phyloP scores from a whole-genome alignment of 257 asterid genomes.

The Ilex aquifolium region DNA sequence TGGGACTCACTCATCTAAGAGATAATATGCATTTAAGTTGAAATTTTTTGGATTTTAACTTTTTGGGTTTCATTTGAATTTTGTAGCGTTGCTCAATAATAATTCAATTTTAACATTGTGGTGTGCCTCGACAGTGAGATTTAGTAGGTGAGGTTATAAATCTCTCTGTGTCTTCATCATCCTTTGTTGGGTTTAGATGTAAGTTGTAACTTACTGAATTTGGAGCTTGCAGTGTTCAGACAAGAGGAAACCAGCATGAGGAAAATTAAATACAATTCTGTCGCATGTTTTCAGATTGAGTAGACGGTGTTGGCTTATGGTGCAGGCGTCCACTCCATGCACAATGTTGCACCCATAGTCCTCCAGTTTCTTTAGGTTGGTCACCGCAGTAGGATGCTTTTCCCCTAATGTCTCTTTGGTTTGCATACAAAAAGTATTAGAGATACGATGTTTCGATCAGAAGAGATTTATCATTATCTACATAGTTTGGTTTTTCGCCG shows the following conservation, averaged over 20 bases:
- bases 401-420: neutral
- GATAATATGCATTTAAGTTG: no score
- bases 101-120: no score
- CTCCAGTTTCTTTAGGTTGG: constrained; percentile 12
- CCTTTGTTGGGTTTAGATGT: neutral
- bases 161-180: neutral
- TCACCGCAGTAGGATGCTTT: constrained; percentile 17
- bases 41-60: no score
- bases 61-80: no score
- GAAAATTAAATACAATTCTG: constrained; percentile 35
- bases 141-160: neutral
- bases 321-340: constrained; percentile 19
- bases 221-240: constrained; percentile 3
- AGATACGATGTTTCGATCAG: neutral
- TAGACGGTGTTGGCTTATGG: constrained; percentile 12
- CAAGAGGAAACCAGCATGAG: constrained; percentile 22
- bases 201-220: constrained; percentile 28
- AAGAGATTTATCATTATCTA: no score
- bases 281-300: constrained; percentile 12
- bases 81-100: no score
- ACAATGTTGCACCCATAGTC: constrained; percentile 26
- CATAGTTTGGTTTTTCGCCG: no score
- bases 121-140: neutral
- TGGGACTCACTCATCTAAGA: no score
- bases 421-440: neutral